Percentiles rank a stretch among this genome's conserved stretches.
Evolutionary conservation across 2,329 filamentous ascomycete genomes (phyloP).

Genomic region (Cercospora sp.): DNA sequence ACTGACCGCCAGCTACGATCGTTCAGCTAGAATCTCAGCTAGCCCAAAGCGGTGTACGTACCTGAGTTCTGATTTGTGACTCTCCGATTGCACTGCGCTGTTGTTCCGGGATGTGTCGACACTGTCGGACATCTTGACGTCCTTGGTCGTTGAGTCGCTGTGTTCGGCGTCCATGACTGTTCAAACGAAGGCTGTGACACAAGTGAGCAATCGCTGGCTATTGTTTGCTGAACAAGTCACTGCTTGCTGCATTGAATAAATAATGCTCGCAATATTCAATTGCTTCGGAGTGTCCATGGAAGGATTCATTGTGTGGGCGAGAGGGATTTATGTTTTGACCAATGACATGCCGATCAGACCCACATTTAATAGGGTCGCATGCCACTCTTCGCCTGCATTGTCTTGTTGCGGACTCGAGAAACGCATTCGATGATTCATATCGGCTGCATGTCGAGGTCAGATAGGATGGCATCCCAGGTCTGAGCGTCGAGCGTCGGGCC

Average conservation of each 20-base stretch:
- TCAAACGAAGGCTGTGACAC: not conserved
- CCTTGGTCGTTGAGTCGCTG: not conserved
- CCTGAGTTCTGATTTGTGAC: not conserved
- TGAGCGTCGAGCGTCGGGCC: conserved; percentile 22
- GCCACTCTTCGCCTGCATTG: not conserved
- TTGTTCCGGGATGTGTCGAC: not conserved
- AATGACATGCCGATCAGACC: not conserved
- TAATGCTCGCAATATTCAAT: not conserved
- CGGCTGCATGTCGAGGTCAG: not conserved
- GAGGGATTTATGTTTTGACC: not conserved
- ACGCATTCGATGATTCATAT: not conserved
- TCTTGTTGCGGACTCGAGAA: not conserved
- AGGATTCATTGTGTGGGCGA: not conserved
- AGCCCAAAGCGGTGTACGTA: not conserved
- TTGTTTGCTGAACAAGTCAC: not conserved
- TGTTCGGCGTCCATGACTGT: not conserved
- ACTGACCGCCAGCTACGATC: conserved; percentile 20
- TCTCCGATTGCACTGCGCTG: not conserved
- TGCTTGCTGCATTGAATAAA: not conserved
- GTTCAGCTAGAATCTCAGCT: no score
- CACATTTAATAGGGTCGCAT: not conserved
- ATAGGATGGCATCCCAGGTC: not conserved
- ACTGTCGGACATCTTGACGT: not conserved
- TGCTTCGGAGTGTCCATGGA: not conserved
- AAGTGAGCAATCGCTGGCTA: not conserved